These are phyloP conservation scores for Phalaenopsis hybrid DNA, from an alignment of 116 monocot species.

Conservation along the genomic window DNA sequence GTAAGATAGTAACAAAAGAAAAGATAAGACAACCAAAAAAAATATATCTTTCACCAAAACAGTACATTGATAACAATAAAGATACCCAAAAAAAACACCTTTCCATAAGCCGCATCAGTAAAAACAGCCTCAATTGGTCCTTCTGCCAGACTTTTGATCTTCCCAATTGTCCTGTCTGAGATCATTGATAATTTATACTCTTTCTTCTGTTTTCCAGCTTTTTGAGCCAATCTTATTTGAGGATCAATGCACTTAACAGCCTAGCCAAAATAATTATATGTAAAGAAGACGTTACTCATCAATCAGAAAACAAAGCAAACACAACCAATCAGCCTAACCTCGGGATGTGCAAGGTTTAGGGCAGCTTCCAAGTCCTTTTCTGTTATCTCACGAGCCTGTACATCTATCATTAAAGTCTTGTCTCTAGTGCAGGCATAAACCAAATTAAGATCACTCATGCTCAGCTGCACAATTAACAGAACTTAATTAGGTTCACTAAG, in stretches of 20 bases:
- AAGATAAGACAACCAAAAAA: not conserved
- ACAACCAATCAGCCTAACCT: constrained; percentile 43
- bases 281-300: not conserved
- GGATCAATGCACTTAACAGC: constrained; percentile 93
- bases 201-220: constrained; percentile 82
- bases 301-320: constrained; percentile 5
- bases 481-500: not conserved
- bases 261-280: constrained; percentile 28
- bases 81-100: constrained; percentile 34
- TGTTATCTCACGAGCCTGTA: constrained; percentile 91
- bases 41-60: not conserved
- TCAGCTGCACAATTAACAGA: constrained; percentile 48
- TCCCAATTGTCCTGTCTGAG: constrained; percentile 59
- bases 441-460: constrained; percentile 90
- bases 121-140: constrained; percentile 81
- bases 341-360: constrained; percentile 78
- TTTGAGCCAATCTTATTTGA: constrained; percentile 86
- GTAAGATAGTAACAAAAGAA: not conserved
- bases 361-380: constrained; percentile 84
- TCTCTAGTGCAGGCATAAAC: constrained; percentile 95
- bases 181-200: constrained; percentile 86
- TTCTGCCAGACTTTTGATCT: constrained; percentile 55
- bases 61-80: not conserved
- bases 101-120: constrained; percentile 86
- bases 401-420: constrained; percentile 96